phyloP scores from a whole-genome alignment of 2,329 filamentous ascomycete species.

The Fusarium heterosporum region DNA sequence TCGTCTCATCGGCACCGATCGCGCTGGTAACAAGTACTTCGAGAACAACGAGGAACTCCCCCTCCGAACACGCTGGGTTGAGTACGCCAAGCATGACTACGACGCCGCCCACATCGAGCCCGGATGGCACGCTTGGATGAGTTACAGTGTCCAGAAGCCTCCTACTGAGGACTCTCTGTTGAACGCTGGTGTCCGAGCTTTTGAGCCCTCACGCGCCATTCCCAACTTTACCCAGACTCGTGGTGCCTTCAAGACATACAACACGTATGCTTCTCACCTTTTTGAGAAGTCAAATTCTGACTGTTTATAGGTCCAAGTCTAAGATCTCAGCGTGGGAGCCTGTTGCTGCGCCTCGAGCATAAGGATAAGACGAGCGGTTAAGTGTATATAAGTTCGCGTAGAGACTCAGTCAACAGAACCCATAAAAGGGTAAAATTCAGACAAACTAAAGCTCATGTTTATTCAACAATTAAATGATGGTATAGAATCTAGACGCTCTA shows the following conservation, averaged over 20 bases:
- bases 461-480: slow-evolving; percentile 13
- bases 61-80: slow-evolving; percentile 96
- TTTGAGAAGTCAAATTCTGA: slow-evolving; percentile 23
- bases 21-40: slow-evolving; percentile 96
- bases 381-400: slow-evolving; percentile 48
- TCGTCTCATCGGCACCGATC: slow-evolving; percentile 83
- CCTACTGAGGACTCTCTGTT: slow-evolving; percentile 81
- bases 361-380: slow-evolving; percentile 32
- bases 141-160: slow-evolving; percentile 89
- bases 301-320: slow-evolving; percentile 59
- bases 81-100: slow-evolving; percentile 90
- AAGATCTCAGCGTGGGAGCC: slow-evolving; percentile 68
- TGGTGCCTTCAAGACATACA: slow-evolving; percentile 92
- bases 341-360: slow-evolving; percentile 52
- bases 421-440: slow-evolving; percentile 34
- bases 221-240: slow-evolving; percentile 81
- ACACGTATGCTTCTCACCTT: slow-evolving; percentile 76
- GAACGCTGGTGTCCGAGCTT: slow-evolving; percentile 73
- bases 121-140: slow-evolving; percentile 98
- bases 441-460: slow-evolving; percentile 9
- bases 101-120: slow-evolving; percentile 90
- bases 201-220: slow-evolving; percentile 78
- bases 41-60: slow-evolving; percentile 97
- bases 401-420: slow-evolving; percentile 33
- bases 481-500: slow-evolving; percentile 44